Conservation (phyloP, 192 early-diverging fungal genomes). For the Rhizoclosmatium sp. region DNA sequence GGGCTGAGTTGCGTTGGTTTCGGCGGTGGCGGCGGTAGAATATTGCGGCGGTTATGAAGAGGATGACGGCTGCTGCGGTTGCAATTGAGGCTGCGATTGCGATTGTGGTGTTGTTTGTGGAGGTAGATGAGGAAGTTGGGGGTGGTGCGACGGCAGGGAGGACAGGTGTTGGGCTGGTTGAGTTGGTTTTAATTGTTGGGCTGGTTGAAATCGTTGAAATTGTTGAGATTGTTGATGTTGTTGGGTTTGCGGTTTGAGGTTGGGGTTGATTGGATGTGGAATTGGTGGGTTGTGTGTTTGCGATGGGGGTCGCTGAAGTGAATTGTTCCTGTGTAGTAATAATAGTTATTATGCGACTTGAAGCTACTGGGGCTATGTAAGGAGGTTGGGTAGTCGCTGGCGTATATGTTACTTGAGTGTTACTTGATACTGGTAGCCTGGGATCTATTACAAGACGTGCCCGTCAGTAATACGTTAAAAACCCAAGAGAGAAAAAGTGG, state of each 20-base stretch:
- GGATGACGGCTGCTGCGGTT: background rate
- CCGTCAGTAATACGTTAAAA: too few relatives aligned
- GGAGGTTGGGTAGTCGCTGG: too few relatives aligned
- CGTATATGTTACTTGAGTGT: too few relatives aligned
- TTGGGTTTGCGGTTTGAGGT: background rate
- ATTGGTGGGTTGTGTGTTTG: too few relatives aligned
- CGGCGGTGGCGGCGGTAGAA: too few relatives aligned
- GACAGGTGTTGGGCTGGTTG: background rate
- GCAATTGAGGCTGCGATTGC: background rate
- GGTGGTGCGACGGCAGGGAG: background rate
- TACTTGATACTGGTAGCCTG: too few relatives aligned
- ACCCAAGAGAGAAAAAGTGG: too few relatives aligned
- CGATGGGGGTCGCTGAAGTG: too few relatives aligned
- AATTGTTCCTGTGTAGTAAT: too few relatives aligned
- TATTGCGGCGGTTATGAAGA: background rate
- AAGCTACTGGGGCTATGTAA: too few relatives aligned
- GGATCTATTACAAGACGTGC: too few relatives aligned
- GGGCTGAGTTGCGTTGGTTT: background rate
- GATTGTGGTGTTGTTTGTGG: background rate
- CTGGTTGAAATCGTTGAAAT: background rate
- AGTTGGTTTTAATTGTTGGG: background rate
- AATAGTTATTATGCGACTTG: too few relatives aligned
- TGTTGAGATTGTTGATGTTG: background rate
- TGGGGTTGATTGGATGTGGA: background rate
- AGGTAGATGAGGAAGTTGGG: background rate